These are phyloP conservation scores for Podosphaera fusca DNA, from an alignment of 2,329 filamentous ascomycete species.

Conservation along the genomic window DNA sequence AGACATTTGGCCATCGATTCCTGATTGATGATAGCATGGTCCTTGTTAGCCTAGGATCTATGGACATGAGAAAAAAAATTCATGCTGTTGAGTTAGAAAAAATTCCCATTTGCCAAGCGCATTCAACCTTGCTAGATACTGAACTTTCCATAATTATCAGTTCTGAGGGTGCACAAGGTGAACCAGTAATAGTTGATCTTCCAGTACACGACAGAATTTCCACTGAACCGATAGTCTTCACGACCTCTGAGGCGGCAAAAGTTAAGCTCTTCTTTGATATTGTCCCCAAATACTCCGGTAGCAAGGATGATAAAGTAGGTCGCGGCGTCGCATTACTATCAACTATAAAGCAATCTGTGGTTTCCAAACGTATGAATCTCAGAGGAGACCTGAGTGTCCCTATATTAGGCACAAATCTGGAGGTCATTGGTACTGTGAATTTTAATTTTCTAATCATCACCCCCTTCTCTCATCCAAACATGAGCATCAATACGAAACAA, in stretches of 20 bases:
- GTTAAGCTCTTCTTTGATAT: constrained; percentile 89
- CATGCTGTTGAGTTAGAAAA: constrained; percentile 70
- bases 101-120: constrained; percentile 69
- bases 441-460: constrained; percentile 95
- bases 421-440: constrained; percentile 83
- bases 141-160: constrained; percentile 80
- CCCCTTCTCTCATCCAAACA: constrained; percentile 79
- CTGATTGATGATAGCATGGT: constrained; percentile 74
- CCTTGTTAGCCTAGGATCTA: constrained; percentile 76
- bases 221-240: constrained; percentile 84
- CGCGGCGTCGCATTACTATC: constrained; percentile 74
- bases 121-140: constrained; percentile 83
- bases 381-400: constrained; percentile 85
- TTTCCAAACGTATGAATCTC: constrained; percentile 68
- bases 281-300: constrained; percentile 81
- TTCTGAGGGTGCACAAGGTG: constrained; percentile 62
- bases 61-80: constrained; percentile 70
- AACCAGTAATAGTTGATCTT: constrained; percentile 73
- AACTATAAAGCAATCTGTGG: constrained; percentile 61
- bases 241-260: constrained; percentile 49
- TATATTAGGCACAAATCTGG: constrained; percentile 56
- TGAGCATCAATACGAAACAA: constrained; percentile 72
- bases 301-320: constrained; percentile 69
- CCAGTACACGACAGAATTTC: constrained; percentile 85
- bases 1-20: constrained; percentile 90